Evolutionary conservation across 1,139 yeast species (phyloP).

Genomic region (Yamadazyma dendronema): DNA sequence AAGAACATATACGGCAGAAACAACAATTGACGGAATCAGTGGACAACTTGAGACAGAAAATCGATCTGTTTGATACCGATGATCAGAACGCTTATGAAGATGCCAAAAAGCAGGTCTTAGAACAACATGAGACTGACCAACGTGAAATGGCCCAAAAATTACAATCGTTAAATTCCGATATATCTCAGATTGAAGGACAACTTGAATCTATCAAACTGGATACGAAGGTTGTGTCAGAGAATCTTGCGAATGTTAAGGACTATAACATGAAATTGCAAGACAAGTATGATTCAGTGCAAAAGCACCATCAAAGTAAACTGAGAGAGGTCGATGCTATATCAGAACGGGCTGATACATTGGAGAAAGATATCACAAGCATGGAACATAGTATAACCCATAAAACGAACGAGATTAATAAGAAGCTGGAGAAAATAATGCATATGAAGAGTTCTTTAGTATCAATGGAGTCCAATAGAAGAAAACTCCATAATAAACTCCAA

Average conservation of each 20-base stretch:
- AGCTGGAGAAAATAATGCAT: constrained; percentile 9
- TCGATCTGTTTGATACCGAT: constrained; percentile 12
- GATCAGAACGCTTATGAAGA: not conserved
- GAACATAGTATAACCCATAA: constrained; percentile 8
- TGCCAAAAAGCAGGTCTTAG: too few relatives aligned
- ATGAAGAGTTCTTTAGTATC: constrained; percentile 14
- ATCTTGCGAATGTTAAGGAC: constrained; percentile 12
- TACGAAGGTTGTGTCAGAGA: constrained; percentile 5
- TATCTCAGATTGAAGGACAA: too few relatives aligned
- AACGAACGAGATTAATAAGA: constrained; percentile 9
- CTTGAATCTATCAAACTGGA: too few relatives aligned
- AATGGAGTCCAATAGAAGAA: constrained; percentile 48
- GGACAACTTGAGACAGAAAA: constrained; percentile 3
- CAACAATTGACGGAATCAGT: constrained; percentile 9
- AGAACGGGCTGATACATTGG: constrained; percentile 11
- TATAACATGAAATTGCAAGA: too few relatives aligned
- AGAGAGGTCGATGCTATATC: constrained; percentile 21
- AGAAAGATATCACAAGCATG: constrained; percentile 5
- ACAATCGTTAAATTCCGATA: too few relatives aligned
- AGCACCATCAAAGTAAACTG: constrained; percentile 17
- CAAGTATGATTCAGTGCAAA: too few relatives aligned
- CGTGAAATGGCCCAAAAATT: too few relatives aligned
- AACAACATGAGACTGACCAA: too few relatives aligned
- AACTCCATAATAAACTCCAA: constrained; percentile 72
- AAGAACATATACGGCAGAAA: constrained; percentile 6